Evolutionary conservation across 1,284 basidiomycete species (phyloP), one percentile per base, ranked within the genome.

Genomic region (Rhodotorula sp.): DNA sequence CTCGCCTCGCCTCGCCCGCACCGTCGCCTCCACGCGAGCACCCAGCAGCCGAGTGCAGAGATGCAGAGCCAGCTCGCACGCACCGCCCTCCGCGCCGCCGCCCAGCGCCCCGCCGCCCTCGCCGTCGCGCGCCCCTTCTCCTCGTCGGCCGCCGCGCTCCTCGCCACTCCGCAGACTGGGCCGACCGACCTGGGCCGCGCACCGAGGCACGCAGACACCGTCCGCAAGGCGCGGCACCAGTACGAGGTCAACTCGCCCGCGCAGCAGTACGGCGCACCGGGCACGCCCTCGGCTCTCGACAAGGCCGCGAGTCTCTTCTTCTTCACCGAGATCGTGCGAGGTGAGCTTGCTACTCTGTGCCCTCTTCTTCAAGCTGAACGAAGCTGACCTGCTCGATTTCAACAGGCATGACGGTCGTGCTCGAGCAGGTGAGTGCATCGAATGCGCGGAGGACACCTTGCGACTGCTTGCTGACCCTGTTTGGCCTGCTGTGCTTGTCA

Each of bases 251-350:
- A 76, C 67, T 77, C 78, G 14, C 80, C 80, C 42, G 82, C 84
- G 72, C 82, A 83, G 77, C 84, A 84, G 50, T 84, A 84, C 62
- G 94, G 93, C 1, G 34, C 34, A 34, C 34, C 34, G 34, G 34
- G 34, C 34, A 34, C 34, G 3, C 92, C 91, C 8, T 71, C 69
- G 63, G 92, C 95, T 49, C 85, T 97, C 64, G 93, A 98, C 85
- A 99, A 99, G 84, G 95, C 96, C 54, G 90, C 91, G 59, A 91
- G 96, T 82, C 81, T 97, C 63, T 98, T 99, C 87, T 98, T 99
- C 87, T 94, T 99, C 82, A 98, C 96, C 72, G 97, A 99, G 84
- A 97, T 99, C 79, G 84, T 96, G 77, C 86, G 96, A 85, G 95
- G 95, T 93, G 79, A 76, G 86, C 41, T 17, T 8, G 8, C 5